Percentiles rank a stretch among this genome's conserved stretches.
Conservation (phyloP, 148 eudicot species). For the Rhododendron henanense region DNA sequence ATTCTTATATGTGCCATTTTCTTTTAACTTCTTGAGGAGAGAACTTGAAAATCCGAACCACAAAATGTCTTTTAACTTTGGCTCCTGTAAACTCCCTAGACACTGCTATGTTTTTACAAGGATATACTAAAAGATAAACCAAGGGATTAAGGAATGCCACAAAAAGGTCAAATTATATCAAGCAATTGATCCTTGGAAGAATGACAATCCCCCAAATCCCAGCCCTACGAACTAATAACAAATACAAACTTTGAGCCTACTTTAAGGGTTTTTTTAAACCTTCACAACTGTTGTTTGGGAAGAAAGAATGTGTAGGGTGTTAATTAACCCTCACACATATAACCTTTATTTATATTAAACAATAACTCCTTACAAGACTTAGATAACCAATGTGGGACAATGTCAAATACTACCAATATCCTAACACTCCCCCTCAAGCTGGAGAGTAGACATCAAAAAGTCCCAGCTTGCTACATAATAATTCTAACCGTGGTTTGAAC, state of each 20-base stretch:
- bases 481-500: no score
- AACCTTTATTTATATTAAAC: no score
- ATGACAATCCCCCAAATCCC: neutral
- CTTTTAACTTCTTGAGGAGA: neutral
- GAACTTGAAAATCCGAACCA: neutral
- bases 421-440: no score
- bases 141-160: neutral
- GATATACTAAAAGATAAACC: neutral
- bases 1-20: constrained; percentile 1
- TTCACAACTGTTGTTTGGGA: no score
- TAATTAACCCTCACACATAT: no score
- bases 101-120: neutral
- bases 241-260: neutral
- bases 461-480: no score
- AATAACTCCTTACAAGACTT: no score
- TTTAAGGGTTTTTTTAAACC: neutral
- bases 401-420: no score
- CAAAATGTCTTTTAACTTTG: neutral
- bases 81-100: neutral
- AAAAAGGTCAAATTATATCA: neutral
- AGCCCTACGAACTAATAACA: neutral
- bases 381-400: no score
- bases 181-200: neutral
- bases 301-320: no score
- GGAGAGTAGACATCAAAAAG: no score